phyloP scores from a whole-genome alignment of 108 stramenopile genomes.

The Skeletonema tropicum region DNA sequence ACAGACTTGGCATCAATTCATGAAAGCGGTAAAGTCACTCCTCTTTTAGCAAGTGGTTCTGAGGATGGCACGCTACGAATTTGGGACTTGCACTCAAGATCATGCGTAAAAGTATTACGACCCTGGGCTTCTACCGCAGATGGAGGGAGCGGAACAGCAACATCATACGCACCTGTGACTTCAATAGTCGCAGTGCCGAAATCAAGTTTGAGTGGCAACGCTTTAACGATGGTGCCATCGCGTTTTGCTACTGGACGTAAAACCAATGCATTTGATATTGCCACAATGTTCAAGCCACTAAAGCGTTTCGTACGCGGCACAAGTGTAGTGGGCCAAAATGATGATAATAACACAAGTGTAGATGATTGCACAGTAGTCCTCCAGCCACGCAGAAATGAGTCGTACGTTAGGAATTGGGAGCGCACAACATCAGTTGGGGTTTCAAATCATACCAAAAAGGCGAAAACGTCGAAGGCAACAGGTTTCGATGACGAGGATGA shows the following conservation, averaged over 20 bases:
- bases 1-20: slow-evolving; percentile 22
- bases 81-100: slow-evolving; percentile 80
- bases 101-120: slow-evolving; percentile 62
- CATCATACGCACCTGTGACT: slow-evolving; percentile 59
- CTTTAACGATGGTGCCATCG: slow-evolving; percentile 12
- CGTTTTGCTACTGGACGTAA: slow-evolving; percentile 7
- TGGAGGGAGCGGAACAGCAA: slow-evolving; percentile 11
- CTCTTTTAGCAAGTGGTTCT: slow-evolving; percentile 70
- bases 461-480: background rate
- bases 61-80: slow-evolving; percentile 73
- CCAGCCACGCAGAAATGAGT: slow-evolving; percentile 29
- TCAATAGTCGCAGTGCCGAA: slow-evolving; percentile 56
- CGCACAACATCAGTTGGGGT: background rate
- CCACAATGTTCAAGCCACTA: slow-evolving; percentile 32
- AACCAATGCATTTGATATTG: slow-evolving; percentile 4
- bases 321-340: slow-evolving; percentile 23
- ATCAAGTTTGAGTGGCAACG: slow-evolving; percentile 17
- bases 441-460: background rate
- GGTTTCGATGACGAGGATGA: slow-evolving; percentile 6
- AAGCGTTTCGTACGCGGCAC: slow-evolving; percentile 43
- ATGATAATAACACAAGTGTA: background rate
- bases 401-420: slow-evolving; percentile 14
- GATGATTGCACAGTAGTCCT: slow-evolving; percentile 27
- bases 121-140: slow-evolving; percentile 67
- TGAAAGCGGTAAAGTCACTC: background rate